Evolutionary conservation across 2,329 filamentous ascomycete species (phyloP), one percentile per base, ranked within the genome.

Genomic region (Diplodia seriata): DNA sequence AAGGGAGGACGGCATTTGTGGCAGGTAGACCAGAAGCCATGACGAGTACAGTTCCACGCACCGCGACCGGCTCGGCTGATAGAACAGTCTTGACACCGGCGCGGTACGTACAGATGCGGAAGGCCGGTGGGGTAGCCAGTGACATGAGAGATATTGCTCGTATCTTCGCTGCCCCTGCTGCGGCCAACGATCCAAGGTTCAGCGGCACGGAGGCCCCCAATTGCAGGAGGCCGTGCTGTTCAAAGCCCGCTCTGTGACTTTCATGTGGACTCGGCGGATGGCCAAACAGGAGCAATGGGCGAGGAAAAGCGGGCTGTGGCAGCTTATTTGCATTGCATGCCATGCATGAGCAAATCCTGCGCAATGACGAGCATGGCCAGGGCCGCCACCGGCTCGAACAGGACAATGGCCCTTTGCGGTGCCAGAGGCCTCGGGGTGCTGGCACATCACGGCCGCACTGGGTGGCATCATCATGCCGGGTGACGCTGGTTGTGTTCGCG

Each of bases 111-210:
- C 51, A 62, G 40, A 67, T 36, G 38, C 65, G 65, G 54, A 59
- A 67, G 54, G 54, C 65, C 33, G 40, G 59, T 18, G 20, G 18
- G 20, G 11, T 3, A n/a, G 26, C 51, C 65, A 59, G 26, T 84
- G 81, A 80, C 75, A 81, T 66, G 73, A 73, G 55, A 1, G 82
- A 78, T 76, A 38, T 38, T 38, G 36, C 11, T 14, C 36, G 36
- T 38, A 66, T 57, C 54, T 38, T 23, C n/a, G 54, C 54, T n/a
- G 23, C 12, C 33, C 33, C 14, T 12, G 36, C 68, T 3, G 8
- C 31, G n/a, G 43, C 14, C 59, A 51, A 12, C 31, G 29, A n/a
- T 51, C 47, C 43, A 33, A 38, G 40, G 26, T 49, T n/a, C 56
- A 43, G 56, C 56, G 56, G 23, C 56, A 59, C 56, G 56, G 56